These are phyloP conservation scores for Vitis hybrid DNA, from an alignment of 177 flowering plant genomes.

Conservation along the genomic window DNA sequence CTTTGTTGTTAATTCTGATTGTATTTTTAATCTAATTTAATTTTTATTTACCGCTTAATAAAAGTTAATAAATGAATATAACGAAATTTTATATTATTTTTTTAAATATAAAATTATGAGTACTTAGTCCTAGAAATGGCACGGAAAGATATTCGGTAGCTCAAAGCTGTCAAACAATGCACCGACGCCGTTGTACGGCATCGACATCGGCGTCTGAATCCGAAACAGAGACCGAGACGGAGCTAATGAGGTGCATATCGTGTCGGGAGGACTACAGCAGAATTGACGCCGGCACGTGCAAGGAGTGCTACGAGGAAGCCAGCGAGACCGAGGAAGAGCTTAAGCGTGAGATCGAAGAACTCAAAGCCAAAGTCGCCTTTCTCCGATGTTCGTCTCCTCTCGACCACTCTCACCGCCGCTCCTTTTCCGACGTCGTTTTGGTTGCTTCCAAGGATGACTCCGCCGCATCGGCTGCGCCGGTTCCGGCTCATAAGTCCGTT, in stretches of 20 bases:
- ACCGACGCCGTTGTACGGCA: too few species aligned
- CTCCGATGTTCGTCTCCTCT: constrained; percentile 45
- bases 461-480: constrained; percentile 24
- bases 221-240: constrained; percentile 11
- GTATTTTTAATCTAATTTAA: too few species aligned
- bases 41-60: too few species aligned
- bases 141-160: too few species aligned
- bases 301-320: constrained; percentile 94
- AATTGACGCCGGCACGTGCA: constrained; percentile 78
- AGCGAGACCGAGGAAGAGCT: constrained; percentile 90
- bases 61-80: too few species aligned
- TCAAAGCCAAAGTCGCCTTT: constrained; percentile 74
- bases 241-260: constrained; percentile 65
- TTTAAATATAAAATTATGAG: too few species aligned
- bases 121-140: too few species aligned
- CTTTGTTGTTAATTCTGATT: too few species aligned
- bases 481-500: constrained; percentile 79
- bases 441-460: constrained; percentile 48
- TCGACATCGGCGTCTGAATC: background rate
- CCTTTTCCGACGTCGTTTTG: constrained; percentile 65
- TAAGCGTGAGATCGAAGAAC: constrained; percentile 87
- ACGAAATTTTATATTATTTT: too few species aligned
- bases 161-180: too few species aligned
- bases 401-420: constrained; percentile 20
- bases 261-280: constrained; percentile 63